phyloP scores from a whole-genome alignment of 2,329 filamentous ascomycete genomes.

The Cryphonectria naterciae region DNA sequence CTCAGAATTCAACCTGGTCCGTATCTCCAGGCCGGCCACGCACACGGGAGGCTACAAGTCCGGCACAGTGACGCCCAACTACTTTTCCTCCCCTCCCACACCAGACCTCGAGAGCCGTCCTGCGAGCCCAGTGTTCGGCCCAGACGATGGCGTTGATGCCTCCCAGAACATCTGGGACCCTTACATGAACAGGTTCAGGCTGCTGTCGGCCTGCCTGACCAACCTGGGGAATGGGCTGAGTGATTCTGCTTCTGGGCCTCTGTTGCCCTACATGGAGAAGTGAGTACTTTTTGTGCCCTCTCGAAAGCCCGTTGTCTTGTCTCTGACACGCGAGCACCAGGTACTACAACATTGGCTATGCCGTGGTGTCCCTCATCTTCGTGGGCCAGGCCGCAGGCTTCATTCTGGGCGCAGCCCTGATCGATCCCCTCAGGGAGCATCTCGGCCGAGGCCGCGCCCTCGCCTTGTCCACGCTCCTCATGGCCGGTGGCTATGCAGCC shows the following conservation, averaged over 20 bases:
- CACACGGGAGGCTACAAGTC: slow-evolving; percentile 3
- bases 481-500: slow-evolving; percentile 65
- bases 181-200: slow-evolving; percentile 71
- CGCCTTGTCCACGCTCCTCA: slow-evolving; percentile 59
- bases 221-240: slow-evolving; percentile 73
- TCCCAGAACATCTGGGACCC: slow-evolving; percentile 63
- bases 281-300: slow-evolving; percentile 37
- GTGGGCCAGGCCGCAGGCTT: slow-evolving; percentile 78
- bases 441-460: slow-evolving; percentile 70
- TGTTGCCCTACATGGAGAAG: slow-evolving; percentile 80
- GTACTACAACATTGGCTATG: slow-evolving; percentile 76
- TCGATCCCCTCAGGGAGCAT: slow-evolving; percentile 64
- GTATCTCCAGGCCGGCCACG: slow-evolving; percentile 28
- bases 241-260: slow-evolving; percentile 75
- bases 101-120: slow-evolving; percentile 58
- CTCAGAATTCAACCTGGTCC: slow-evolving; percentile 37
- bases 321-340: slow-evolving; percentile 37
- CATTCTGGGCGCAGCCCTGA: slow-evolving; percentile 70
- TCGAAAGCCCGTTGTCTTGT: slow-evolving; percentile 9
- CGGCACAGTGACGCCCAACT: background rate
- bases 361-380: slow-evolving; percentile 80
- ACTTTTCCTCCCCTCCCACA: slow-evolving; percentile 10
- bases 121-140: slow-evolving; percentile 44
- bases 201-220: slow-evolving; percentile 66
- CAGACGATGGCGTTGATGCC: slow-evolving; percentile 46